Conservation (phyloP, 495 filamentous ascomycete genomes). For the Penicillium flavigenum region DNA sequence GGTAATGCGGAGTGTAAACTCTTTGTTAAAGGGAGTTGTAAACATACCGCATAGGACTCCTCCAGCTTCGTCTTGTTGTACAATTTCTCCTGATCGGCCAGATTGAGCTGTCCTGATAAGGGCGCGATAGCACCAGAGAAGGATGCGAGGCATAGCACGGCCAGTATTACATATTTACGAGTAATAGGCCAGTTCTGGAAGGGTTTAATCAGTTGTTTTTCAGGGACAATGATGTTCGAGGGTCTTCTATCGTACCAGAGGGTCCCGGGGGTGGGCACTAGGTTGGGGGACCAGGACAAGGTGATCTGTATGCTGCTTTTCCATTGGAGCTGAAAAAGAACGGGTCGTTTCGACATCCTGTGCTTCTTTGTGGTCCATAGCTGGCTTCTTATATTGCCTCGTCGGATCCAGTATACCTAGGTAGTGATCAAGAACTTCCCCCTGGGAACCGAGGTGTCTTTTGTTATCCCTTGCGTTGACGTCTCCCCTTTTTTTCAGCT, state of each 20-base stretch:
- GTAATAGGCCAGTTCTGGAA: conserved; percentile 44
- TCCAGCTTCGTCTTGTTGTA: conserved; percentile 32
- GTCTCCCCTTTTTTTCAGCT: neutral
- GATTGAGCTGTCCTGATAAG: conserved; percentile 36
- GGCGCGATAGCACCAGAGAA: conserved; percentile 35
- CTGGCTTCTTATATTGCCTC: neutral
- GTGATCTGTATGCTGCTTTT: conserved; percentile 14
- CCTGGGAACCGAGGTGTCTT: neutral
- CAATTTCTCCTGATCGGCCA: conserved; percentile 29
- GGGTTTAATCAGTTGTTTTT: neutral
- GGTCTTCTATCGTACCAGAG: conserved; percentile 31
- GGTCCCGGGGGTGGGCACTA: conserved; percentile 46
- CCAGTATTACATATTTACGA: conserved; percentile 43
- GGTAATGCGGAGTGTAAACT: too few relatives aligned
- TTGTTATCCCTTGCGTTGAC: conserved; percentile 1
- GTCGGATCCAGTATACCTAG: neutral
- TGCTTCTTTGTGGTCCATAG: conserved; percentile 4
- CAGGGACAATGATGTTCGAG: neutral
- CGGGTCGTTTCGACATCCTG: conserved; percentile 14
- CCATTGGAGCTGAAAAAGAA: conserved; percentile 24
- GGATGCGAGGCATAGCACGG: conserved; percentile 33
- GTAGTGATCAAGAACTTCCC: neutral
- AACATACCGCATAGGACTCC: conserved; percentile 28
- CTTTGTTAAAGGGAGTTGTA: neutral
- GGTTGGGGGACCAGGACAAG: conserved; percentile 50